Conservation (phyloP, 1,284 basidiomycete species). For the Ceratobasidium sp. region DNA sequence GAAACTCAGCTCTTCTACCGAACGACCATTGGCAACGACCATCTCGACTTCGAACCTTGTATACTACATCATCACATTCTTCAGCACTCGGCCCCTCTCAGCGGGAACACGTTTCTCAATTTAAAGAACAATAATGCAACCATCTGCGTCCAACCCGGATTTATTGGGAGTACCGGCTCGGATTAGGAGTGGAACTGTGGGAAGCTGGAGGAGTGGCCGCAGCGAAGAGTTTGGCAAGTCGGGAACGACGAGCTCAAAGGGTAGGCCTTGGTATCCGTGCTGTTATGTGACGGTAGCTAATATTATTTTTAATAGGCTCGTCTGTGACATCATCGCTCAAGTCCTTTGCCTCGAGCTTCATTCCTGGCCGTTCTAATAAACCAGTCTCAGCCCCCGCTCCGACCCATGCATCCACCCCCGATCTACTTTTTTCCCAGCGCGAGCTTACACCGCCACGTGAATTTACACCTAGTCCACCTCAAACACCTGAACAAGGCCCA, state of each 20-base stretch:
- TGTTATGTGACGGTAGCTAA: slow-evolving; percentile 42
- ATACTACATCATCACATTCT: too few relatives aligned
- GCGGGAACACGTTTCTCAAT: too few relatives aligned
- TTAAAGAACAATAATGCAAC: too few relatives aligned
- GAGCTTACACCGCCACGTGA: slow-evolving; percentile 7
- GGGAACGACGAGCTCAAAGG: slow-evolving; percentile 70
- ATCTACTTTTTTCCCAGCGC: background rate
- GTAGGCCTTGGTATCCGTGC: slow-evolving; percentile 53
- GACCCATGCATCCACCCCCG: background rate
- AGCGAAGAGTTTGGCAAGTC: slow-evolving; percentile 62
- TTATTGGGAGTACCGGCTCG: too few relatives aligned
- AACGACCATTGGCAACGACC: too few relatives aligned
- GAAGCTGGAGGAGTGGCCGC: background rate
- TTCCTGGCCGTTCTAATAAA: slow-evolving; percentile 71
- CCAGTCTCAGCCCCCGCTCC: slow-evolving; percentile 61
- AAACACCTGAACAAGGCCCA: slow-evolving; percentile 19
- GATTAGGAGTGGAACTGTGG: background rate
- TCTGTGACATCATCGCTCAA: slow-evolving; percentile 36
- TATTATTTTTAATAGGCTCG: slow-evolving; percentile 8
- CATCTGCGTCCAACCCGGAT: too few relatives aligned
- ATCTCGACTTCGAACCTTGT: too few relatives aligned
- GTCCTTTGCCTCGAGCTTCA: slow-evolving; percentile 58
- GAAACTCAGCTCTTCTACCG: too few relatives aligned
- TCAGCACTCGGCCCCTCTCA: too few relatives aligned
- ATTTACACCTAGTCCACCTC: slow-evolving; percentile 13